A percentile compares a stretch with the other conserved stretches of the same genome.
Evolutionary conservation across 2,329 filamentous ascomycete genomes (phyloP).

Genomic region (Pseudocercospora ulei): DNA sequence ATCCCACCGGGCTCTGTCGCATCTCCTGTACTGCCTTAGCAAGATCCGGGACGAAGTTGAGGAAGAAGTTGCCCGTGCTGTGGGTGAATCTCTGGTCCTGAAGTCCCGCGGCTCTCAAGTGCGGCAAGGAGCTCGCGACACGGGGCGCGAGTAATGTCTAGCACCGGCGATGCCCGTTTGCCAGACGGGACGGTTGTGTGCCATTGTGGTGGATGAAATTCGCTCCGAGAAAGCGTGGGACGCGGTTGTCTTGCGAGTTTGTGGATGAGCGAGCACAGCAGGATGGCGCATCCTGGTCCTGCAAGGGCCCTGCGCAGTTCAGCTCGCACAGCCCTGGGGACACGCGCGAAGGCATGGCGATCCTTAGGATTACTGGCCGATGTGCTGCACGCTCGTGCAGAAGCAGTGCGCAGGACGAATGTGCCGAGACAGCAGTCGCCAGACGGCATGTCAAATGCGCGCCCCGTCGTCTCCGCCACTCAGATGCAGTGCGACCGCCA

Average conservation of each 20-base stretch:
- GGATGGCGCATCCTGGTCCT: neutral
- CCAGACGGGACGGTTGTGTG: constrained; percentile 10
- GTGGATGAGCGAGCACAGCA: neutral
- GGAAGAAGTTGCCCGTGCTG: constrained; percentile 12
- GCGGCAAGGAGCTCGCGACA: constrained; percentile 10
- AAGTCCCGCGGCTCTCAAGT: constrained; percentile 10
- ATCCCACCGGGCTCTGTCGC: constrained; percentile 31
- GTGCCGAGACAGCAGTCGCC: constrained; percentile 3
- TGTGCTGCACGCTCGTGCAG: neutral
- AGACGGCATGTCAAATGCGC: constrained; percentile 7
- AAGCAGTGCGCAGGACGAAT: no score
- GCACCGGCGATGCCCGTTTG: constrained; percentile 15
- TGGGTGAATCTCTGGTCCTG: constrained; percentile 9
- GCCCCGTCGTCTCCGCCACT: constrained; percentile 5
- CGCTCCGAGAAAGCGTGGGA: no score
- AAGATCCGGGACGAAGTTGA: constrained; percentile 21
- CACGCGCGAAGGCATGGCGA: constrained; percentile 9
- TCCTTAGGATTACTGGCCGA: neutral
- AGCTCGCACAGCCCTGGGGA: constrained; percentile 10
- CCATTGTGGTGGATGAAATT: constrained; percentile 5
- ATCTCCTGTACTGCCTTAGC: constrained; percentile 29
- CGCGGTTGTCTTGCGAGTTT: neutral
- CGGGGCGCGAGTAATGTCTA: constrained; percentile 12
- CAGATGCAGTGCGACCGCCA: constrained; percentile 2
- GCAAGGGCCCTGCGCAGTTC: constrained; percentile 12